Base-by-base conservation (phyloP, 805 yeast genomes). In the Nakazawaea wickerhamii region DNA sequence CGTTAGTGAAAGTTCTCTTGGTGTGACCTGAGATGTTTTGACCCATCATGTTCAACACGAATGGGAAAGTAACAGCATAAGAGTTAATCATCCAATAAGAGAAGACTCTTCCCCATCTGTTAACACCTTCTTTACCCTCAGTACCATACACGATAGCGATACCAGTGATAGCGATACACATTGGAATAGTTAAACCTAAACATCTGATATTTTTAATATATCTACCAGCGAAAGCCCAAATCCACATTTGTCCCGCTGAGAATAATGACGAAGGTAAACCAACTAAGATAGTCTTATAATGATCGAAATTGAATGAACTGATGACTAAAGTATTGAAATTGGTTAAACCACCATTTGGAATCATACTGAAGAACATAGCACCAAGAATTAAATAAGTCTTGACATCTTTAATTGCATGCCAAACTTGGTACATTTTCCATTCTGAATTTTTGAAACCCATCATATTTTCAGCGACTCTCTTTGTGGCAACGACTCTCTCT, bases 1-100 rank as follows among this genome's bases (percentile, higher is more conserved):
- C 74, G 49, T 66, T 71, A 9, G 65, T 65, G 7, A 70, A 60
- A 25, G 64, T 55, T 53, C 72, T 73, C 59, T 75, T 76, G n/a
- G 81, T 73, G 53, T 71, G 73, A 9, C 81, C 81, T 3, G 74
- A 71, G 40, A 65, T 59, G 47, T 73, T 70, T 30, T 54, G 47
- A 36, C 61, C 60, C 38, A 54, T 48, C 32, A 57, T 40, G 30
- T 55, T 49, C 48, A 58, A 48, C 27, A 49, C 47, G 43, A 48
- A 57, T 7, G 60, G 58, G 53, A 52, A 57, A 14, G 48, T 37
- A 34, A 38, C 59, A 17, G 55, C 51, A 39, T 49, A 53, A 22
- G 55, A 50, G 45, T 55, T 53, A 35, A 55, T 54, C 61, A 59
- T 58, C 59, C 61, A 57, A 41, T 56, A 57, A 20, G 61, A 55